Evolutionary conservation across 2,329 filamentous ascomycete genomes (phyloP).

Genomic region (Aspergillus sp.): DNA sequence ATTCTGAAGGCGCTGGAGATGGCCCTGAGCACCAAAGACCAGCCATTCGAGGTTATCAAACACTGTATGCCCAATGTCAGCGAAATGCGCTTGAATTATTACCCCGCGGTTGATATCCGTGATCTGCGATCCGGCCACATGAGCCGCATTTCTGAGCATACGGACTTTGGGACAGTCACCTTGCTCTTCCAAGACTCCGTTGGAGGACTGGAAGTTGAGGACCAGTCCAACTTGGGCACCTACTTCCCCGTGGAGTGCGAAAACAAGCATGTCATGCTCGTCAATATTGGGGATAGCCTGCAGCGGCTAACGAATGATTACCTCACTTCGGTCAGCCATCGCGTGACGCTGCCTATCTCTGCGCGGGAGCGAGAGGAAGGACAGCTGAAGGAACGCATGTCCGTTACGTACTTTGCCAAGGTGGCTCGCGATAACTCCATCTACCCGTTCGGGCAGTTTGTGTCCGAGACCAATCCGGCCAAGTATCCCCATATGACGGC

Average conservation of each 20-base stretch:
- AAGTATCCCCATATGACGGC: too few species aligned
- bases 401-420: background rate
- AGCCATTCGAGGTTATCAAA: background rate
- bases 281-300: constrained; percentile 57
- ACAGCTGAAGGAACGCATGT: background rate
- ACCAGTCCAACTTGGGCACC: constrained; percentile 14
- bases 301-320: constrained; percentile 55
- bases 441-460: too few species aligned
- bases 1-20: background rate
- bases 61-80: background rate
- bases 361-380: background rate
- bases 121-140: constrained; percentile 1
- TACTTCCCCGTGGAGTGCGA: constrained; percentile 12
- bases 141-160: constrained; percentile 15
- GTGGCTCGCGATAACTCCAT: background rate
- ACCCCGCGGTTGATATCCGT: constrained; percentile 1
- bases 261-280: constrained; percentile 39
- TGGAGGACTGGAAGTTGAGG: constrained; percentile 25
- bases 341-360: constrained; percentile 23
- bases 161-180: constrained; percentile 18
- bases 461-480: too few species aligned
- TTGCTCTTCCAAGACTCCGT: constrained; percentile 18
- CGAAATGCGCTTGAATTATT: constrained; percentile 17
- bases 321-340: constrained; percentile 54
- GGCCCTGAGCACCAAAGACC: background rate